Evolutionary conservation across 1,284 basidiomycete species (phyloP).

Genomic region (Sporisorium graminicola): DNA sequence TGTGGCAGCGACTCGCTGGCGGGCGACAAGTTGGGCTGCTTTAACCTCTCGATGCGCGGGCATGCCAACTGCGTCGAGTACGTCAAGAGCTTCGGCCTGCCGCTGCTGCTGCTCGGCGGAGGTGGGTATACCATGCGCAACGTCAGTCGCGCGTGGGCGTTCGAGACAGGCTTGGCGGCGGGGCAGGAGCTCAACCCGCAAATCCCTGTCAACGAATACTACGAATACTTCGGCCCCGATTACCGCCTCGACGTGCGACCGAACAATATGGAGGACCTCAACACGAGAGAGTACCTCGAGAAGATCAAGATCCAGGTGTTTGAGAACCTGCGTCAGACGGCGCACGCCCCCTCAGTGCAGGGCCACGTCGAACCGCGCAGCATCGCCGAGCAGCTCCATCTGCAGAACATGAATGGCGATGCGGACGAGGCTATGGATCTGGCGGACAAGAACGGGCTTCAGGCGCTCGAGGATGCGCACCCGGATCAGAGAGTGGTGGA

Average conservation of each 20-base stretch:
- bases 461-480: conserved; percentile 30
- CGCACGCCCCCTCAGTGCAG: conserved; percentile 63
- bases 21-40: conserved; percentile 94
- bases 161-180: conserved; percentile 95
- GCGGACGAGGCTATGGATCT: conserved; percentile 47
- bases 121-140: conserved; percentile 99
- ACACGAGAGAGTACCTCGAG: conserved; percentile 90
- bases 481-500: conserved; percentile 42
- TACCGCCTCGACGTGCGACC: conserved; percentile 96
- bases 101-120: conserved; percentile 90
- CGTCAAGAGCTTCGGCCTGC: conserved; percentile 95
- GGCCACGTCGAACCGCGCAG: conserved; percentile 62
- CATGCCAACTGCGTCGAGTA: conserved; percentile 98
- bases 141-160: conserved; percentile 96
- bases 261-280: conserved; percentile 96
- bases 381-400: conserved; percentile 36
- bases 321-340: conserved; percentile 73
- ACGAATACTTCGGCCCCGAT: conserved; percentile 98
- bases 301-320: conserved; percentile 92
- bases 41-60: conserved; percentile 97
- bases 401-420: conserved; percentile 47
- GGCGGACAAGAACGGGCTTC: conserved; percentile 48
- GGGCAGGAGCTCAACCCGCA: conserved; percentile 88
- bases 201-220: conserved; percentile 74
- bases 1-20: conserved; percentile 98